These are phyloP conservation scores for Salix dunnii DNA, from an alignment of 345 rosid species.

Conservation along the genomic window DNA sequence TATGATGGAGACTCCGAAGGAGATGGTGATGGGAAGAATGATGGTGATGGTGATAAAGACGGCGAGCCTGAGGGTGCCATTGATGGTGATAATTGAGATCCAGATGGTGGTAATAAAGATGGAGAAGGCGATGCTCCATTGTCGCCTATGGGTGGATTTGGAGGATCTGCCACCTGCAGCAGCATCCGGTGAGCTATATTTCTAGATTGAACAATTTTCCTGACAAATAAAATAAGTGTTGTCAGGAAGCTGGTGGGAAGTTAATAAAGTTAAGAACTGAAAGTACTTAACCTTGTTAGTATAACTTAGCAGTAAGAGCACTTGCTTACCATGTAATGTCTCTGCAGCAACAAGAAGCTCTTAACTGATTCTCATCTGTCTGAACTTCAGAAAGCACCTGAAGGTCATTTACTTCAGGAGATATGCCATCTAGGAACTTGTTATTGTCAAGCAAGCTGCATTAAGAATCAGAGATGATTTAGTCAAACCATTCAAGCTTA, in stretches of 20 bases:
- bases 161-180: constrained; percentile 30
- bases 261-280: not conserved
- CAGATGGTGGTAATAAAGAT: constrained; percentile 14
- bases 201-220: constrained; percentile 30
- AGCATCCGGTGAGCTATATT: constrained; percentile 35
- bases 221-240: constrained; percentile 18
- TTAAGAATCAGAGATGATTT: constrained; percentile 6
- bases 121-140: constrained; percentile 20
- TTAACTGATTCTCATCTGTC: constrained; percentile 35
- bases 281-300: not conserved
- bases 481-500: constrained; percentile 7
- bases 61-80: constrained; percentile 26
- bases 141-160: constrained; percentile 13
- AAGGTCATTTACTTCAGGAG: constrained; percentile 41
- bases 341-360: constrained; percentile 22
- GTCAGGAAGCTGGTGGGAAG: constrained; percentile 8
- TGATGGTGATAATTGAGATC: constrained; percentile 20
- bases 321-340: constrained; percentile 23
- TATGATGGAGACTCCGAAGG: constrained; percentile 26
- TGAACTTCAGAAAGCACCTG: constrained; percentile 41
- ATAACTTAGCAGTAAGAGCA: not conserved
- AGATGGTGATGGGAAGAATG: constrained; percentile 29
- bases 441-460: constrained; percentile 57
- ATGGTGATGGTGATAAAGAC: not conserved
- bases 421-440: constrained; percentile 31